Base-by-base conservation (phyloP, 352 stramenopile species). In the Globisporangium orthogonon region DNA sequence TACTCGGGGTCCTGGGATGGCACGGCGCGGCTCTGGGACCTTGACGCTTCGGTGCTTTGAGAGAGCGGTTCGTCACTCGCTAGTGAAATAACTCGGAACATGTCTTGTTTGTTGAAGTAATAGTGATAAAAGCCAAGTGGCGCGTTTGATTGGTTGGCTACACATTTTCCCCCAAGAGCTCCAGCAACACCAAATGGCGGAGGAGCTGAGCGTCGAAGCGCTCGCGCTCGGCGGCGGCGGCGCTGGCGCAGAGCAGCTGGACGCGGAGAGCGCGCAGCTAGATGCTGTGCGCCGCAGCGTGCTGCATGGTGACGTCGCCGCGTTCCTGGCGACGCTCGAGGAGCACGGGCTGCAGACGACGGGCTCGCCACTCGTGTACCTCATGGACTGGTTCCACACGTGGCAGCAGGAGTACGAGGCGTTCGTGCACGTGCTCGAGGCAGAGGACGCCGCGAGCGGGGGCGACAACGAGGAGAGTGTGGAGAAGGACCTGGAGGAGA, bases 391-490 rank as follows among this genome's bases (percentile, higher is more conserved):
- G 78, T 80, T 94, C 63, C 79, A 94, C 70, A 79, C 73, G 54
- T 94, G 84, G 84, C 84, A 94, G 63, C 84, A 89, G 55, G 79
- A 94, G 68, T 94, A 91, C 70, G 82, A 94, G 56, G 75, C 79
- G 37, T 88, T 89, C 50, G 75, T 84, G 55, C 76, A 87, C 52
- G 76, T 91, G 30, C 52, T 89, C 10, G 81, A 86, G 35, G 66
- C 74, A 2, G 76, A 93, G 50, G 66, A 85, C 17, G 69, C 68
- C 4, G 65, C 75, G 1, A 66, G 66, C 14, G 67, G 63, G 15
- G 56, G 57, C 0, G 61, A 73, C 15, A 65, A 70, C 10, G 69
- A 70, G 29, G 55, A 28, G 37, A 72, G 35, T 49, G 54, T 77
- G 1, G 77, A 89, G 61, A 82, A 86, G 53, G 77, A 91, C 45